Conservation (phyloP, 371 early-diverging fungal species). For the Coemansia sp. region DNA sequence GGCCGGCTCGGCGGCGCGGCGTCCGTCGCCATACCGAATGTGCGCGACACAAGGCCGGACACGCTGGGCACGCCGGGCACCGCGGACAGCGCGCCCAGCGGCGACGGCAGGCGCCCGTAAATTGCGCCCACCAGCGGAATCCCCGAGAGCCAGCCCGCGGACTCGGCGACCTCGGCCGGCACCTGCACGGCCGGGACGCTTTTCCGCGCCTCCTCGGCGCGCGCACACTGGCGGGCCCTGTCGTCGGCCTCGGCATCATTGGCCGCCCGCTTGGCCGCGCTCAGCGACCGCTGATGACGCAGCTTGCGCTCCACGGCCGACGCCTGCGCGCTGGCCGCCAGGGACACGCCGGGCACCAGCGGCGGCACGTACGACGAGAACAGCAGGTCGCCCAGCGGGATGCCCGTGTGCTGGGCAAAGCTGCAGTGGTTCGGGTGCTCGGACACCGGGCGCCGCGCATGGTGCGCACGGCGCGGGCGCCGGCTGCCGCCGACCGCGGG, state of each 20-base stretch:
- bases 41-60: conserved; percentile 41
- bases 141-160: conserved; percentile 28
- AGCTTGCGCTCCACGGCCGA: conserved; percentile 40
- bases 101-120: conserved; percentile 30
- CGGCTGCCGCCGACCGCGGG: too few relatives aligned
- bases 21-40: conserved; percentile 6
- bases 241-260: neutral
- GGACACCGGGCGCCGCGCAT: conserved; percentile 26
- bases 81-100: conserved; percentile 11
- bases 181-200: neutral
- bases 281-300: conserved; percentile 16
- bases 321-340: conserved; percentile 32
- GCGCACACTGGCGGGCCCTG: neutral
- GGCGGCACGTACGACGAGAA: conserved; percentile 52
- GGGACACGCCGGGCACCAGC: conserved; percentile 36
- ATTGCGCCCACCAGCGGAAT: conserved; percentile 36
- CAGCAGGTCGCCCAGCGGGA: conserved; percentile 48
- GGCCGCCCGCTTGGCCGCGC: neutral
- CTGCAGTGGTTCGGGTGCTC: conserved; percentile 51
- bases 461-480: conserved; percentile 28
- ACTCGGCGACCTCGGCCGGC: conserved; percentile 3
- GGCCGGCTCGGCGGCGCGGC: neutral
- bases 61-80: conserved; percentile 30
- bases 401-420: conserved; percentile 52
- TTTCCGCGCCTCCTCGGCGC: conserved; percentile 1